Evolutionary conservation across 441 rosid genomes (phyloP).

Genomic region (Adansonia rubrostipa): DNA sequence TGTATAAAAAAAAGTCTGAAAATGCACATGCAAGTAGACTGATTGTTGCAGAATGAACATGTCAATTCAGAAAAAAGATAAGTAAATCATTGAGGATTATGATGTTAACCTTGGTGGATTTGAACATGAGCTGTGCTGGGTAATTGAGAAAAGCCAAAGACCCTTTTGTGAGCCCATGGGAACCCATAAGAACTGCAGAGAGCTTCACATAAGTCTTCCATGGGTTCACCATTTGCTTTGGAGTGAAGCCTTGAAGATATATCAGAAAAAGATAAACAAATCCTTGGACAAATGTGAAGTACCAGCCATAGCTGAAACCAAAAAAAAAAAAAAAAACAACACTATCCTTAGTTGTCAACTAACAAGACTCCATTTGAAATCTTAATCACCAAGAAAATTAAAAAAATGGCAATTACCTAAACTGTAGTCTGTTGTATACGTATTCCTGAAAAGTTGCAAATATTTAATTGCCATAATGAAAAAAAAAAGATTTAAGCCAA

Average conservation of each 20-base stretch:
- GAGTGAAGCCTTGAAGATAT: constrained; percentile 83
- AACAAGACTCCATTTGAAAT: not conserved
- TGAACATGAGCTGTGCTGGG: constrained; percentile 95
- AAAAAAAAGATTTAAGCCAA: constrained; percentile 10
- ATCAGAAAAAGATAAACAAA: constrained; percentile 71
- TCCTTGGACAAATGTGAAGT: constrained; percentile 88
- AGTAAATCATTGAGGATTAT: not conserved
- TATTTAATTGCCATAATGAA: constrained; percentile 19
- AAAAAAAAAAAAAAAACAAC: constrained; percentile 11
- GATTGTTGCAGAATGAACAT: not conserved
- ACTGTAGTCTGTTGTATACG: constrained; percentile 85
- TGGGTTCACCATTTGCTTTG: constrained; percentile 82
- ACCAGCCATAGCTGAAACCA: constrained; percentile 81
- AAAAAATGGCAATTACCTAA: constrained; percentile 49
- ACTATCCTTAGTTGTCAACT: not conserved
- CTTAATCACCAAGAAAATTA: not conserved
- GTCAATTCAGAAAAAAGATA: not conserved
- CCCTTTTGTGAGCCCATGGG: constrained; percentile 92
- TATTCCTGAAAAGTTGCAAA: constrained; percentile 64
- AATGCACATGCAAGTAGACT: not conserved
- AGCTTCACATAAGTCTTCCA: constrained; percentile 92
- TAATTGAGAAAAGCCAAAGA: constrained; percentile 91
- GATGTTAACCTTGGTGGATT: constrained; percentile 77
- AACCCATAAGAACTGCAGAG: constrained; percentile 93
- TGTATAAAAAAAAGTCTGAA: not conserved